Evolutionary conservation across 108 stramenopile genomes (phyloP).

Genomic region (Conticribra weissflogii): DNA sequence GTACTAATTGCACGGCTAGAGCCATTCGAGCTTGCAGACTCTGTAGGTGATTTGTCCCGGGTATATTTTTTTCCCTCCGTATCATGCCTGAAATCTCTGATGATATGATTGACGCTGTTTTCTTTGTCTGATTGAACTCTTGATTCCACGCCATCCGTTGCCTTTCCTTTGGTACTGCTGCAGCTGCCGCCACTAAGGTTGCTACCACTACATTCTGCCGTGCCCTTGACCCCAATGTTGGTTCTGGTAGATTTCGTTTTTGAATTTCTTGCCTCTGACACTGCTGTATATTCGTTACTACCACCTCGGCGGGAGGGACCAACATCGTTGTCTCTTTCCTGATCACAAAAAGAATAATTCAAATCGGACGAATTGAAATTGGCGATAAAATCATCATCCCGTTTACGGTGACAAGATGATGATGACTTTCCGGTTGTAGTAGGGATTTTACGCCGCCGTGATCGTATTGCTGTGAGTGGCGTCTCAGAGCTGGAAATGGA

Average conservation of each 20-base stretch:
- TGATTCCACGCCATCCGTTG: too few relatives aligned
- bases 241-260: too few relatives aligned
- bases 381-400: background rate
- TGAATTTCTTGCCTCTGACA: background rate
- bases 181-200: background rate
- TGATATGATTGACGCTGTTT: conserved; percentile 8
- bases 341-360: background rate
- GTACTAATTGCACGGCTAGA: too few relatives aligned
- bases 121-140: too few relatives aligned
- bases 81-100: too few relatives aligned
- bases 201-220: too few relatives aligned
- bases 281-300: background rate
- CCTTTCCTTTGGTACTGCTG: background rate
- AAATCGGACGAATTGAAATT: background rate
- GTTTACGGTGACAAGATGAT: background rate
- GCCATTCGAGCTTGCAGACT: too few relatives aligned
- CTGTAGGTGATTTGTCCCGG: too few relatives aligned
- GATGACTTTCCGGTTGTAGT: background rate
- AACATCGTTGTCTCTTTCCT: background rate
- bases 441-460: background rate
- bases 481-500: background rate
- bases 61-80: too few relatives aligned
- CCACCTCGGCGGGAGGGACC: too few relatives aligned
- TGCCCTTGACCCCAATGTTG: too few relatives aligned
- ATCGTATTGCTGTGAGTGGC: background rate